Evolutionary conservation across 2,329 filamentous ascomycete genomes (phyloP).

Genomic region (Colletotrichum australisinense): DNA sequence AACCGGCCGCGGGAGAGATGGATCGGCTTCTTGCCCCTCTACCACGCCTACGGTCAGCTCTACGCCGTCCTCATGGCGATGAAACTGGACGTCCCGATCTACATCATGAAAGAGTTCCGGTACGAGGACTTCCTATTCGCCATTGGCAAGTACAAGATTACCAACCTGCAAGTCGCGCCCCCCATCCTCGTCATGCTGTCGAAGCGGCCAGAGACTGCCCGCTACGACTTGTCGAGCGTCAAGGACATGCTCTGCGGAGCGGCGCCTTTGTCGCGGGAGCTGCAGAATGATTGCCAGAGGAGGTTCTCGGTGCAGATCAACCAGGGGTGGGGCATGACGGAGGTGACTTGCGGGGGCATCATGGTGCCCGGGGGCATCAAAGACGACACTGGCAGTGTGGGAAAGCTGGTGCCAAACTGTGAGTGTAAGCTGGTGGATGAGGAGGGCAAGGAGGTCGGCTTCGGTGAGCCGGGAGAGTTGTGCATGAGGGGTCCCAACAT

Average conservation of each 20-base stretch:
- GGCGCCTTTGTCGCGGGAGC: conserved; percentile 58
- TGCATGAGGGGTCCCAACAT: conserved; percentile 66
- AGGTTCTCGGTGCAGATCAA: conserved; percentile 52
- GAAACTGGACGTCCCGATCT: conserved; percentile 58
- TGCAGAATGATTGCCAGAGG: conserved; percentile 58
- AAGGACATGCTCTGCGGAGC: conserved; percentile 61
- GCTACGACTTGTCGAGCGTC: conserved; percentile 65
- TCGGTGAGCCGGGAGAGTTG: conserved; percentile 64
- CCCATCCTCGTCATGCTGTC: conserved; percentile 69
- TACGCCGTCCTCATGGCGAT: conserved; percentile 60
- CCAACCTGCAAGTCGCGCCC: conserved; percentile 64
- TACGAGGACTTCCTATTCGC: conserved; percentile 63
- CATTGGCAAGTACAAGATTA: conserved; percentile 64
- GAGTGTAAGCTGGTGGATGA: conserved; percentile 66
- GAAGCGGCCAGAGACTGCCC: conserved; percentile 64
- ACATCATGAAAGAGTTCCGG: conserved; percentile 67
- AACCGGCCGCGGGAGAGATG: conserved; percentile 58
- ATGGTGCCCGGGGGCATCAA: conserved; percentile 52
- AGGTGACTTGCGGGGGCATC: conserved; percentile 56
- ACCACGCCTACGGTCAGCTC: conserved; percentile 69
- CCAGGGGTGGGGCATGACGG: conserved; percentile 74
- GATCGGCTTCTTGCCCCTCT: conserved; percentile 74
- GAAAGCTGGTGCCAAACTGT: conserved; percentile 63
- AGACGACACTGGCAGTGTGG: conserved; percentile 60
- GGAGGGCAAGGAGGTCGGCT: conserved; percentile 59